phyloP scores from a whole-genome alignment of 2,329 filamentous ascomycete genomes.

The Drechmeria coniospora region DNA sequence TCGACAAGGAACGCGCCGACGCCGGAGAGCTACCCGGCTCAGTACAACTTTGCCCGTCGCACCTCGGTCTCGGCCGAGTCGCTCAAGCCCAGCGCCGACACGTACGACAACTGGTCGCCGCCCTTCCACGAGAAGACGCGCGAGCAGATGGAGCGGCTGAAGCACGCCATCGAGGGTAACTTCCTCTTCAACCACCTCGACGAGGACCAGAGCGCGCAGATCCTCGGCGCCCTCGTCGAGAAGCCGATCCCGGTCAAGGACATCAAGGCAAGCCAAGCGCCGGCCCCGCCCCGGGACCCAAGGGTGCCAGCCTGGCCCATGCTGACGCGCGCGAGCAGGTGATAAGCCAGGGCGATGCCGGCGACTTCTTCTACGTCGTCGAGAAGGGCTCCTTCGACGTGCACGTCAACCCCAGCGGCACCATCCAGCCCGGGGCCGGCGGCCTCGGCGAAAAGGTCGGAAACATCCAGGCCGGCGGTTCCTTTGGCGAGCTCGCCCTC shows the following conservation, averaged over 20 bases:
- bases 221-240: constrained; percentile 81
- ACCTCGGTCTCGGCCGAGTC: constrained; percentile 96
- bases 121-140: constrained; percentile 69
- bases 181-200: constrained; percentile 92
- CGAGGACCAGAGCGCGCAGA: constrained; percentile 77
- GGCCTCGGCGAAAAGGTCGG: constrained; percentile 75
- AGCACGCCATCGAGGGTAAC: constrained; percentile 70
- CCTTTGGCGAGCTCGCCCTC: constrained; percentile 88
- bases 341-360: constrained; percentile 87
- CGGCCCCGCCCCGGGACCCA: background rate
- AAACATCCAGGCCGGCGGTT: constrained; percentile 72
- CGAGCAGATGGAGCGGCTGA: constrained; percentile 68
- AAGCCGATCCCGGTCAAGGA: constrained; percentile 90
- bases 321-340: constrained; percentile 41
- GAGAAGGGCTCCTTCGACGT: constrained; percentile 85
- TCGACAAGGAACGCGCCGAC: constrained; percentile 35
- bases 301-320: background rate
- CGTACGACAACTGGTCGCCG: constrained; percentile 79
- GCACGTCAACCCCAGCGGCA: constrained; percentile 67
- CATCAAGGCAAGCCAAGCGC: constrained; percentile 38
- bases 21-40: constrained; percentile 63
- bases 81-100: constrained; percentile 71
- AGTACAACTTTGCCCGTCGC: constrained; percentile 86
- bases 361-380: constrained; percentile 96
- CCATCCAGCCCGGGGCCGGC: constrained; percentile 62